Evolutionary conservation across 2,329 filamentous ascomycete species (phyloP).

Genomic region (Graphilbum fragrans): DNA sequence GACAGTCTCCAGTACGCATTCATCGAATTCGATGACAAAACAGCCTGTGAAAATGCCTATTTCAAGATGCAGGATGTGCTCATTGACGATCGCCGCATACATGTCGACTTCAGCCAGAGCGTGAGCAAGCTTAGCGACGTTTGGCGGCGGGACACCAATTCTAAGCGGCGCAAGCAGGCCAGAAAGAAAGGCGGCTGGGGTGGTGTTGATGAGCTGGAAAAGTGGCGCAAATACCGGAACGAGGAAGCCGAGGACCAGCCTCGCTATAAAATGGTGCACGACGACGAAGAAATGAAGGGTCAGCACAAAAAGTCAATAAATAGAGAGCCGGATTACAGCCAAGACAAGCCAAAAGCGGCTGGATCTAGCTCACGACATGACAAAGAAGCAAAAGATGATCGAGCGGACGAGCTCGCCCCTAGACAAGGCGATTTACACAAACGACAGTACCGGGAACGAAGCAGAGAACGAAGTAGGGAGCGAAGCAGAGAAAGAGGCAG

Average conservation of each 20-base stretch:
- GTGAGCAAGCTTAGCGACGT: slow-evolving; percentile 77
- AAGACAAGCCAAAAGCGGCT: slow-evolving; percentile 7
- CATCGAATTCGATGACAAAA: slow-evolving; percentile 89
- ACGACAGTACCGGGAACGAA: not conserved
- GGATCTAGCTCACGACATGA: slow-evolving; percentile 11
- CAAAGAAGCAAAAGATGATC: slow-evolving; percentile 16
- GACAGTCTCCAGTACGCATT: slow-evolving; percentile 97
- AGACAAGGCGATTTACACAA: not conserved
- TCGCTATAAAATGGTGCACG: slow-evolving; percentile 69
- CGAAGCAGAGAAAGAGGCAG: not conserved
- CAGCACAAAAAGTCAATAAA: slow-evolving; percentile 26
- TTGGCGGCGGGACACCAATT: slow-evolving; percentile 79
- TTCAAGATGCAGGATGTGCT: slow-evolving; percentile 98
- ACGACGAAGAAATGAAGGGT: slow-evolving; percentile 54
- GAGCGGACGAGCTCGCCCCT: slow-evolving; percentile 2
- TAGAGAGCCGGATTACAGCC: slow-evolving; percentile 15
- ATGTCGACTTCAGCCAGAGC: slow-evolving; percentile 97
- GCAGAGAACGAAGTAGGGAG: not conserved
- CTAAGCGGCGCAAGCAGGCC: slow-evolving; percentile 54
- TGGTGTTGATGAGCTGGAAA: slow-evolving; percentile 77
- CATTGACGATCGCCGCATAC: slow-evolving; percentile 94
- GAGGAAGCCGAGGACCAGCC: slow-evolving; percentile 34
- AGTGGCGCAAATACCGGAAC: slow-evolving; percentile 79
- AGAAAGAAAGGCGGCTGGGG: slow-evolving; percentile 65
- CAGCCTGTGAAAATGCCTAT: slow-evolving; percentile 87